These are phyloP conservation scores for Colletotrichum lindemuthianum DNA, from an alignment of 2,329 filamentous ascomycete genomes.

Conservation along the genomic window DNA sequence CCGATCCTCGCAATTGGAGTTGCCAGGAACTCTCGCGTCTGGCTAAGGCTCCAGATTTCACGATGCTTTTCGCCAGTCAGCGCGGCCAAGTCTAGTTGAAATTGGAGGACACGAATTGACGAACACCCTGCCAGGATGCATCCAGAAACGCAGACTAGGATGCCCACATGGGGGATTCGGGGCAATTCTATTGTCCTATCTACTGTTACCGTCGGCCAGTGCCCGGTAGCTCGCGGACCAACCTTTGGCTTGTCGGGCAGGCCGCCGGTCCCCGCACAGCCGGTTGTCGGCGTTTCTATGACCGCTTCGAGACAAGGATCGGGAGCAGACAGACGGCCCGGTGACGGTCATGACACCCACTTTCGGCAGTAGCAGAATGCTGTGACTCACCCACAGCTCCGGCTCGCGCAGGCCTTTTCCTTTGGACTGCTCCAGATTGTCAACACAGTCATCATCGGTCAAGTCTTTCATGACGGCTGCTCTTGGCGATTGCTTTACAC, in stretches of 20 bases:
- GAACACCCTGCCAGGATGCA: conserved; percentile 22
- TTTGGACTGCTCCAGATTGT: no score
- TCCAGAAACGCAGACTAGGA: conserved; percentile 7
- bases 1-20: no score
- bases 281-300: conserved; percentile 16
- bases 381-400: conserved; percentile 1
- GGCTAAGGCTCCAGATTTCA: conserved; percentile 9
- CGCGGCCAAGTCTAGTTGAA: conserved; percentile 7
- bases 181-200: background rate
- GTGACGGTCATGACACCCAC: background rate
- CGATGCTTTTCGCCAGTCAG: conserved; percentile 11
- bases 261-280: conserved; percentile 22
- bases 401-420: no score
- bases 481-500: no score
- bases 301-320: background rate
- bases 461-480: no score
- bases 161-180: background rate
- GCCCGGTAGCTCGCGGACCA: background rate
- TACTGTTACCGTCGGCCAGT: conserved; percentile 5
- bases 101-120: conserved; percentile 5
- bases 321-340: conserved; percentile 3
- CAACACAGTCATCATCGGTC: no score
- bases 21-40: conserved; percentile 4
- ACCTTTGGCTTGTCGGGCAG: conserved; percentile 21
- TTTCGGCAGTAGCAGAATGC: background rate